These are phyloP conservation scores for Bruguiera sexangula DNA, from an alignment of 345 rosid species.

Conservation along the genomic window DNA sequence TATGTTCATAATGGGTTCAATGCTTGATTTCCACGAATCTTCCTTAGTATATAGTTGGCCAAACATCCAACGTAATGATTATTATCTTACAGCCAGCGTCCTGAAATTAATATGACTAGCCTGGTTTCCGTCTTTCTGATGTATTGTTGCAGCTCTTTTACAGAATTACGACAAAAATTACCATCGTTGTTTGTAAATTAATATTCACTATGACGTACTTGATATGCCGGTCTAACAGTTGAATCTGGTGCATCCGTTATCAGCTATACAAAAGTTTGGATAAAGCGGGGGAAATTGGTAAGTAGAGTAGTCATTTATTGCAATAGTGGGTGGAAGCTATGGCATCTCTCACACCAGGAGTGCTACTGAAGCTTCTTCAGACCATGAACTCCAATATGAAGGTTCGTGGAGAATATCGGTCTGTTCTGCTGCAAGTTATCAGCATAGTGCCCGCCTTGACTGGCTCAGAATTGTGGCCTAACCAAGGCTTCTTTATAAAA, in stretches of 20 bases:
- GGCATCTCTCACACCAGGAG: conserved; percentile 88
- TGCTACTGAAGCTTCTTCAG: conserved; percentile 79
- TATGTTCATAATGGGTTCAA: too few species aligned
- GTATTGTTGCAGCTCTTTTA: too few species aligned
- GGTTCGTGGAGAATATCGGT: conserved; percentile 76
- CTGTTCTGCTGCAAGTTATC: conserved; percentile 83
- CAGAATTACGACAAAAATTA: too few species aligned
- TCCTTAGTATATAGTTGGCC: too few species aligned
- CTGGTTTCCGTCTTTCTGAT: too few species aligned
- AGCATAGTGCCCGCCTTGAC: conserved; percentile 86
- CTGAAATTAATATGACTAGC: too few species aligned
- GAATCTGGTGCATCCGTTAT: background rate
- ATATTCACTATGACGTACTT: too few species aligned
- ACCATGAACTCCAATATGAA: conserved; percentile 60
- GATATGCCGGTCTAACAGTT: too few species aligned
- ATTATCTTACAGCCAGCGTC: too few species aligned
- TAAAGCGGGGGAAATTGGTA: background rate
- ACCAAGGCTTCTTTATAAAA: conserved; percentile 88
- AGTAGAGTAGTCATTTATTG: background rate
- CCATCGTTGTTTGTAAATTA: too few species aligned
- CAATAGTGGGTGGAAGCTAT: conserved; percentile 21
- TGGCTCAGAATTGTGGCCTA: conserved; percentile 91
- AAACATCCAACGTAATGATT: too few species aligned
- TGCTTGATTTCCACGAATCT: too few species aligned
- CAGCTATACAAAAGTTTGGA: background rate